Base-by-base conservation (phyloP, 2,329 filamentous ascomycete genomes). In the Fusarium sp. region DNA sequence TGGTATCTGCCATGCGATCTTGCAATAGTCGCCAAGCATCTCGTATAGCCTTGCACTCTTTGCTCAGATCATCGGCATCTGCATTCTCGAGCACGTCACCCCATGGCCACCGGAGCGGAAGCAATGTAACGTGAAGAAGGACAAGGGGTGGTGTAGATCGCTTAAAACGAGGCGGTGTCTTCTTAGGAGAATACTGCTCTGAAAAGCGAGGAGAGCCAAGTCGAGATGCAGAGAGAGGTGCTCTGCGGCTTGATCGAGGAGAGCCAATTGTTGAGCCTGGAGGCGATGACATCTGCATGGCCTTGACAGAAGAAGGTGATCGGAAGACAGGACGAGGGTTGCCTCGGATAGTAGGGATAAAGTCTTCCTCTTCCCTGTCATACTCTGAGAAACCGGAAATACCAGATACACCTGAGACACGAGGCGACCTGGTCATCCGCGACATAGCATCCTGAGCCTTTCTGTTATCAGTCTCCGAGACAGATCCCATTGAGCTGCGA, bases 71-170 rank as follows among this genome's bases (percentile, higher is more conserved):
- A 37, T 73, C 77, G 9, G 81, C 78, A 32, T 79, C 80, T 11
- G 81, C 82, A n/a, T 75, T 82, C 46, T 89, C 85, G 33, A 91
- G 80, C 13, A 91, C 81, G 30, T 88, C 85, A 3, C 85, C 88
- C 86, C 92, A 95, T 2, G 86, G 85, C 85, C 92, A 89, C 44
- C 90, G 86, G 15, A 94, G 85, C 0, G 94, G 93, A 9, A 96
- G 84, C 2, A 96, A 85, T 0, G 93, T 95, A 40, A 94, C 91
- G 75, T 96, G 94, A 8, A 96, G 85, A 52, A 96, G 85, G 3
- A 96, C 92, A 5, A 96, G 86, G 6, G 94, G 94, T 54, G 89
- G 88, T 60, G 87, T 87, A 72, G 85, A 85, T 35, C 82, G 79
- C 81, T 87, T 89, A 79, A 92, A 88, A 11, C 90, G 84, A 25